These are phyloP conservation scores for Syzygium aromaticum DNA, from an alignment of 345 rosid species.

Conservation along the genomic window DNA sequence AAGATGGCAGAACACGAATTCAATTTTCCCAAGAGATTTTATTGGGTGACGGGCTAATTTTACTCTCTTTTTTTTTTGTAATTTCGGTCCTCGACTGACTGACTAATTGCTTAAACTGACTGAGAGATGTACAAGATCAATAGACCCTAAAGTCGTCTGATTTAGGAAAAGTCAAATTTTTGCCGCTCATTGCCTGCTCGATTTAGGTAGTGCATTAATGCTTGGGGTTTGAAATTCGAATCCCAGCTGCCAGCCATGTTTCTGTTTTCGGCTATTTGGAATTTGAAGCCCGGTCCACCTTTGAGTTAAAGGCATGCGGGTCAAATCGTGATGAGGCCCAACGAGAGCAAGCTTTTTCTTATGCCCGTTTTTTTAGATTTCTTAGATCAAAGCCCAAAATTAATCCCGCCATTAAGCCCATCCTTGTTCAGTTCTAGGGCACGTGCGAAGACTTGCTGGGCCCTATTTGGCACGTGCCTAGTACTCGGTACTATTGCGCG, in stretches of 20 bases:
- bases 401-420: background rate
- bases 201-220: background rate
- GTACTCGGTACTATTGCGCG: no score
- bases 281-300: background rate
- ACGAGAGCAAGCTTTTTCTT: background rate
- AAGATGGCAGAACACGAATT: background rate
- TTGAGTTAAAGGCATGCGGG: background rate
- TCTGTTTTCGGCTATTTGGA: background rate
- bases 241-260: background rate
- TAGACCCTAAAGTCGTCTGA: background rate
- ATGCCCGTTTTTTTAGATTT: background rate
- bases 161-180: background rate
- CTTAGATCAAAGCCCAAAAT: background rate
- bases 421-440: background rate
- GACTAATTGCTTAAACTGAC: background rate
- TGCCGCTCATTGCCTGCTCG: background rate
- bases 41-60: background rate
- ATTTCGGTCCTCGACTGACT: background rate
- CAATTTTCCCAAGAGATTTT: background rate
- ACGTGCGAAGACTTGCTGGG: background rate
- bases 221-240: background rate
- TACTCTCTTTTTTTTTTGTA: fast-evolving
- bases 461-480: background rate
- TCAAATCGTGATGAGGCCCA: background rate
- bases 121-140: background rate